A percentile compares a stretch with the other conserved stretches of the same genome.
Evolutionary conservation across 441 rosid genomes (phyloP).

Genomic region (Populus trichocarpa): DNA sequence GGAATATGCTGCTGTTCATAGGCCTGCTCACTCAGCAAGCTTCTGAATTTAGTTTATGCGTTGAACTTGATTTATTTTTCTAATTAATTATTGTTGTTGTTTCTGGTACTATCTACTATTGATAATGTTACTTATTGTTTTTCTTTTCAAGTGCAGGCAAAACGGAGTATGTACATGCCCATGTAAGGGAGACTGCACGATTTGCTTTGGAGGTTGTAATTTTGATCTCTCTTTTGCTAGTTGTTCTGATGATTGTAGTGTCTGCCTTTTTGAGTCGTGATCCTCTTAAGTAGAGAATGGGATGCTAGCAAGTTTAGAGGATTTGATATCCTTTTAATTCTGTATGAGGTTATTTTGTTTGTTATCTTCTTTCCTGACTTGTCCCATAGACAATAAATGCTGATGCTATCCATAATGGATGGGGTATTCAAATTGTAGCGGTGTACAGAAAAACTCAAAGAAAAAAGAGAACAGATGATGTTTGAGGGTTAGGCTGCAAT

Average conservation of each 20-base stretch:
- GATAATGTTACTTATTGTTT: not conserved
- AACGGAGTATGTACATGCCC: constrained; percentile 71
- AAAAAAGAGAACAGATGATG: not conserved
- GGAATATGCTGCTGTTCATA: not conserved
- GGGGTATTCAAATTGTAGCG: not conserved
- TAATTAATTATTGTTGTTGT: not conserved
- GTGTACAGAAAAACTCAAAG: not conserved
- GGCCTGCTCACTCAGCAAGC: not conserved
- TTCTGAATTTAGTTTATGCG: not conserved
- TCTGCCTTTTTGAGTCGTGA: not conserved
- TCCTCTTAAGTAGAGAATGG: not conserved
- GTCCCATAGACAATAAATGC: not conserved
- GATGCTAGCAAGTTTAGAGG: not conserved
- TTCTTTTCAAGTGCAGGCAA: constrained; percentile 52
- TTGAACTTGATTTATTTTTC: not conserved
- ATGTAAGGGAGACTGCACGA: constrained; percentile 66
- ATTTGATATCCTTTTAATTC: not conserved
- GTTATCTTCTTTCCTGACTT: not conserved
- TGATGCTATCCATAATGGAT: not conserved
- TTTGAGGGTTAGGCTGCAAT: not conserved
- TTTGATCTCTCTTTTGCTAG: constrained; percentile 24
- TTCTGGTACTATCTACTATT: not conserved
- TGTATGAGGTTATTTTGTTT: not conserved
- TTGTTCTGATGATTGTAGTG: constrained; percentile 8
- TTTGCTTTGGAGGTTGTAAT: constrained; percentile 68